Evolutionary conservation across 441 rosid species (phyloP), one percentile per base, ranked within the genome.

Genomic region (Adansonia rubrostipa): DNA sequence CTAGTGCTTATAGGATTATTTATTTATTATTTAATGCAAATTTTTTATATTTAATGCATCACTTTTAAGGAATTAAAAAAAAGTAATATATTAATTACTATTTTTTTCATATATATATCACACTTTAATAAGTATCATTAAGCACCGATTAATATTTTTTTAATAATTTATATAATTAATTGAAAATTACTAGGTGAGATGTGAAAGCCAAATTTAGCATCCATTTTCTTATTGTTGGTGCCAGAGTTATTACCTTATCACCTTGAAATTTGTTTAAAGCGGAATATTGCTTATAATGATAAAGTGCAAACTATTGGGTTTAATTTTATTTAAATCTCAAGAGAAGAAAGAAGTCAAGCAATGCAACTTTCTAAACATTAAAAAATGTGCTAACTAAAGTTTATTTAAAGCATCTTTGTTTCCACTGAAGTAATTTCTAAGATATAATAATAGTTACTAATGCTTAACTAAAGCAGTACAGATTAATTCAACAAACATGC

Each of bases 381-480:
- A 60, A 60, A 28, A 28, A 28, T 28, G 33, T 10, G 68, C 19
- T 13, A 13, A 14, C 6, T 6, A 33, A 63, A 63, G 45, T 19
- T 1, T 10, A 2, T 63, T 14, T 62, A 63, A 63, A 33, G 19
- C 66, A 61, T 14, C 44, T 14, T 24, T 22, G 11, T 10, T 24
- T 6, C 44, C 68, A 63, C 36, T 63, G 47, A 63, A 63, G 68
- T 63, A 63, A 63, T 63, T 33, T 63, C 68, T 33, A 63, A 63
- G 68, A 33, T 63, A 63, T 33, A 33, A 63, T 63, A 20, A 60
- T 22, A 20, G 28, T 57, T 17, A 17, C 17, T 17, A 56, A 17
- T 17, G n/a, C 65, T 61, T 61, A 61, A 61, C 28, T 65, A n/a
- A 65, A 65, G 70, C 48, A 40, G 68, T 3, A 40, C 48, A 65